A percentile compares a stretch with the other conserved stretches of the same genome.
These are phyloP conservation scores for Botrytis pseudocinerea DNA, from an alignment of 2,329 filamentous ascomycete species.

Conservation along the genomic window DNA sequence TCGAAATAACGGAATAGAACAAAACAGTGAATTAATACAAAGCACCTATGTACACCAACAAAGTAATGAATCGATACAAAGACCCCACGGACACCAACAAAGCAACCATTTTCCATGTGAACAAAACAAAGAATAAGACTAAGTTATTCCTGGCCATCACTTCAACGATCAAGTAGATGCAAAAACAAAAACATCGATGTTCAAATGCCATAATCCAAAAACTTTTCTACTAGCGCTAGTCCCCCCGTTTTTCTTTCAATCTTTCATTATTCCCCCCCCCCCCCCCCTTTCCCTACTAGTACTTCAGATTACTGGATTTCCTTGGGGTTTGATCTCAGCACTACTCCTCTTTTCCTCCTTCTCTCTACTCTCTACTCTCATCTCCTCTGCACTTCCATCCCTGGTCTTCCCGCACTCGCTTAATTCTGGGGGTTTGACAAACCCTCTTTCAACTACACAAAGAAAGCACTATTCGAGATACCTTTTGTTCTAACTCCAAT, in stretches of 20 bases:
- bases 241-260: background rate
- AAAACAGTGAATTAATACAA: background rate
- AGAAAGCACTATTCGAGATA: background rate
- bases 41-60: background rate
- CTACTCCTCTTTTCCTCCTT: background rate
- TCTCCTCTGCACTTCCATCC: background rate
- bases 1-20: background rate
- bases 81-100: background rate
- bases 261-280: background rate
- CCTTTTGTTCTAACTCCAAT: background rate
- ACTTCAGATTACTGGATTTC: background rate
- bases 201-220: background rate
- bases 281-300: background rate
- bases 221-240: background rate
- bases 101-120: background rate
- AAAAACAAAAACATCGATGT: background rate
- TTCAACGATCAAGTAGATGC: background rate
- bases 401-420: background rate
- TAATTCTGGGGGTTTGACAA: background rate
- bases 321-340: background rate
- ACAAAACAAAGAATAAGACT: background rate
- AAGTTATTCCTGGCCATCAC: background rate
- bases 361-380: no score
- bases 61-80: background rate
- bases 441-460: background rate